Evolutionary conservation across 106 monocot species (phyloP).

Genomic region (Chionographis japonica): DNA sequence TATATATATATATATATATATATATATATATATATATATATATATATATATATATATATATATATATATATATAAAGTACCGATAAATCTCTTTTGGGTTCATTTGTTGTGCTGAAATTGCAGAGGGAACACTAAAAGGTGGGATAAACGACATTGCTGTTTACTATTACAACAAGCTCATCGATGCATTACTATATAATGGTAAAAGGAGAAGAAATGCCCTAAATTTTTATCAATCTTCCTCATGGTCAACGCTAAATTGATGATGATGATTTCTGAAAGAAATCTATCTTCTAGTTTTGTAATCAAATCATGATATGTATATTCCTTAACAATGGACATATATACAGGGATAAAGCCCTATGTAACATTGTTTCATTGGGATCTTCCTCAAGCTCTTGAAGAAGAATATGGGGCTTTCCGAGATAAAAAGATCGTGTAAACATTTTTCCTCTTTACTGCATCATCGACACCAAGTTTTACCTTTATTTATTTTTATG

Average conservation of each 20-base stretch:
- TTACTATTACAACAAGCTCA: constrained; percentile 15
- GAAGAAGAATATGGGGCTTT: constrained; percentile 37
- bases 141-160: constrained; percentile 1
- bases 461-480: too few species aligned
- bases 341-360: constrained; percentile 17
- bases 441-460: background rate
- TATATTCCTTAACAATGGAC: background rate
- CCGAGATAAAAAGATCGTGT: constrained; percentile 10
- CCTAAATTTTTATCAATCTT: too few species aligned
- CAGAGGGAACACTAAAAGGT: background rate
- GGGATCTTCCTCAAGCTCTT: constrained; percentile 30
- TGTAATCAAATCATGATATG: too few species aligned
- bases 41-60: too few species aligned
- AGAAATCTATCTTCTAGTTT: background rate
- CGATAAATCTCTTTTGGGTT: too few species aligned
- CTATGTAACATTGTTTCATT: constrained; percentile 34
- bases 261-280: too few species aligned
- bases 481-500: too few species aligned
- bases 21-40: too few species aligned
- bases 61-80: too few species aligned
- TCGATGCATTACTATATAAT: background rate
- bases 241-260: too few species aligned
- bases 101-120: too few species aligned
- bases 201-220: background rate
- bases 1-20: too few species aligned